Percentiles rank a stretch among this genome's conserved stretches.
Conservation (phyloP, 768 basidiomycete species). For the Pisolithus microcarpus region DNA sequence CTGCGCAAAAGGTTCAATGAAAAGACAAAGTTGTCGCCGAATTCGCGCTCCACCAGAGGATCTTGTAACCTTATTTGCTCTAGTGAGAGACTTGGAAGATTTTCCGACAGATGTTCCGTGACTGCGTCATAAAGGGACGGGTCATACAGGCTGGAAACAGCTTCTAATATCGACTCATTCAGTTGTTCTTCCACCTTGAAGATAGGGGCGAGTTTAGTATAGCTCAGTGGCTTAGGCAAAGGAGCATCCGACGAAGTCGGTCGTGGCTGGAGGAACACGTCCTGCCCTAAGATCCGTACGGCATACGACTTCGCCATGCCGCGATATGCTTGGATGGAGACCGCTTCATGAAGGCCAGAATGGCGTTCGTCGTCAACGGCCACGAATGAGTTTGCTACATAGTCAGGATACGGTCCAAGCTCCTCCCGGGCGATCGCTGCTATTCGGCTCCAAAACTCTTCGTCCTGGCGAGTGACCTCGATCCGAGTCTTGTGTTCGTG, state of each 20-base stretch:
- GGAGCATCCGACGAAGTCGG: conserved; percentile 30
- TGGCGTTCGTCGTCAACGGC: conserved; percentile 31
- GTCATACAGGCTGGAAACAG: conserved; percentile 63
- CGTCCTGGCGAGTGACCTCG: conserved; percentile 47
- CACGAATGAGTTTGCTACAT: conserved; percentile 44
- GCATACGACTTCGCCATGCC: too few species aligned
- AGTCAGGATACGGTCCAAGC: conserved; percentile 68
- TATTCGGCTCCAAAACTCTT: conserved; percentile 65
- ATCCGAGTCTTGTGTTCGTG: conserved; percentile 62
- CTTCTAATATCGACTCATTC: conserved; percentile 60
- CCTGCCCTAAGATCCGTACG: conserved; percentile 37
- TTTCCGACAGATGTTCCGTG: conserved; percentile 37
- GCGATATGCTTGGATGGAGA: conserved; percentile 28
- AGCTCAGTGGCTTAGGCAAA: conserved; percentile 51
- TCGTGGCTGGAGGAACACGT: conserved; percentile 57
- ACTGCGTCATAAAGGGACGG: conserved; percentile 65
- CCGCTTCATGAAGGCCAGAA: conserved; percentile 54
- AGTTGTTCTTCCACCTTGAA: conserved; percentile 60
- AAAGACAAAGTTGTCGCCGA: conserved; percentile 77
- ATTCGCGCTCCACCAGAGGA: conserved; percentile 61
- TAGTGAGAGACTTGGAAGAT: conserved; percentile 56
- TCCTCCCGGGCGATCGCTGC: conserved; percentile 58
- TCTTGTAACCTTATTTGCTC: conserved; percentile 58
- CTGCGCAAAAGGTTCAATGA: conserved; percentile 50
- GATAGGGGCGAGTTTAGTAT: conserved; percentile 44